These are phyloP conservation scores for Pythium phragmiticola DNA, from an alignment of 352 stramenopile genomes.

Conservation along the genomic window DNA sequence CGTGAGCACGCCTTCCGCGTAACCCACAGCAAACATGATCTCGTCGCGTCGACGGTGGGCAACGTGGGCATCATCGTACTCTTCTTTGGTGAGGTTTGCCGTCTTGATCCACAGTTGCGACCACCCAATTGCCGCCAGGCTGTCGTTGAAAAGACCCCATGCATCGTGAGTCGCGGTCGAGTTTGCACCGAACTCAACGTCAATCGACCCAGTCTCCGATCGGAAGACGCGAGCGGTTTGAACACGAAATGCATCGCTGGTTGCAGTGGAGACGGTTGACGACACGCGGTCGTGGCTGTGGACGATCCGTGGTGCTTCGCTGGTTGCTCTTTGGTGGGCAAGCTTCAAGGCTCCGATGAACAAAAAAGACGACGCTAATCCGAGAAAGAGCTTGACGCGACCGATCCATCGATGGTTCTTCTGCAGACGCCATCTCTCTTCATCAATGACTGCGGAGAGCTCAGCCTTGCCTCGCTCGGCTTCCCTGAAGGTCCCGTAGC, in stretches of 20 bases:
- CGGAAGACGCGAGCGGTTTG: constrained; percentile 19
- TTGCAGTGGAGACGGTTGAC: constrained; percentile 3
- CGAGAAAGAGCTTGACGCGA: constrained; percentile 11
- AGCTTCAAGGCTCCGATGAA: constrained; percentile 15
- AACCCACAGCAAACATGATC: constrained; percentile 57
- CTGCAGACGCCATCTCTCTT: constrained; percentile 25
- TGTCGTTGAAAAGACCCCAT: constrained; percentile 56
- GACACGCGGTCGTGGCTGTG: not conserved
- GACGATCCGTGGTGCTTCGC: not conserved
- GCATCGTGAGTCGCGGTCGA: constrained; percentile 23
- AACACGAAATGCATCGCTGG: not conserved
- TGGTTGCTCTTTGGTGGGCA: constrained; percentile 1
- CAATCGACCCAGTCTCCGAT: not conserved
- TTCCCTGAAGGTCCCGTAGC: constrained; percentile 30
- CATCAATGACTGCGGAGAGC: constrained; percentile 17
- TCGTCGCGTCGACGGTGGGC: constrained; percentile 26
- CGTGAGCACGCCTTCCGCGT: constrained; percentile 54
- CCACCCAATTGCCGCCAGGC: constrained; percentile 42
- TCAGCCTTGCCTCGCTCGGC: constrained; percentile 8
- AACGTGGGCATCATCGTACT: constrained; percentile 20
- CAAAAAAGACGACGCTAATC: constrained; percentile 1
- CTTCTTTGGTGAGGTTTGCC: constrained; percentile 21
- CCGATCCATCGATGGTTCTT: constrained; percentile 20
- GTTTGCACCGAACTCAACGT: constrained; percentile 8
- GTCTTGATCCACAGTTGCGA: constrained; percentile 60